Conservation (phyloP, 805 yeast genomes). For the Ogataea paraovalis region DNA sequence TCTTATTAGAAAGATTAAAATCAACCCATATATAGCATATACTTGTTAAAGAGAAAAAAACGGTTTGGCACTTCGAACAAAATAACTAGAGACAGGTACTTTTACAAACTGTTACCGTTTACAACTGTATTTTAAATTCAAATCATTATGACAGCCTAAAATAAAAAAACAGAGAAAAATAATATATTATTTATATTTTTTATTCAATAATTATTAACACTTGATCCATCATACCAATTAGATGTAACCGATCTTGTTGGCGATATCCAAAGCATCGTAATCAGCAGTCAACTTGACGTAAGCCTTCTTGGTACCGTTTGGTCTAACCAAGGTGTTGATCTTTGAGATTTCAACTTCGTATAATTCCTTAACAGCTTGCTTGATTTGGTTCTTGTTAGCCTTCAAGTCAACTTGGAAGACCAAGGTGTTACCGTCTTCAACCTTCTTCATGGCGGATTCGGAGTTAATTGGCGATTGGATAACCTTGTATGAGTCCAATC, state of each 20-base stretch:
- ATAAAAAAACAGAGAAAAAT: slow-evolving; percentile 1
- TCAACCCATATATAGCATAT: too few species aligned
- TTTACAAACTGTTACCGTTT: neutral
- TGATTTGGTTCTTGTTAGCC: slow-evolving; percentile 98
- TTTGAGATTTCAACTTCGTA: slow-evolving; percentile 92
- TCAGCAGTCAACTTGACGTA: slow-evolving; percentile 98
- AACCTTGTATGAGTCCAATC: slow-evolving; percentile 94
- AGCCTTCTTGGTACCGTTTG: slow-evolving; percentile 99
- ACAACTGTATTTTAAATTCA: neutral
- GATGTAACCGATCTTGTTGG: slow-evolving; percentile 99
- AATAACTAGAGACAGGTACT: too few species aligned
- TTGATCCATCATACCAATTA: slow-evolving; percentile 38
- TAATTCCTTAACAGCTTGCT: slow-evolving; percentile 96
- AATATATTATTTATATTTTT: neutral
- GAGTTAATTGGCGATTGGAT: slow-evolving; percentile 93
- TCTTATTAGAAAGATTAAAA: too few species aligned
- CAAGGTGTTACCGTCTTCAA: slow-evolving; percentile 98
- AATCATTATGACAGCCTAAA: neutral
- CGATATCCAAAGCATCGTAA: slow-evolving; percentile 98
- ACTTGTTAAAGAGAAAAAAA: too few species aligned
- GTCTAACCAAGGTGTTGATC: slow-evolving; percentile 96
- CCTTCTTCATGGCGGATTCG: slow-evolving; percentile 99
- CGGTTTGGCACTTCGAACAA: too few species aligned
- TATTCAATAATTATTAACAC: neutral
- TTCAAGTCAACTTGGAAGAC: slow-evolving; percentile 97